Percentiles rank a stretch among this genome's conserved stretches.
Evolutionary conservation across 2,329 filamentous ascomycete genomes (phyloP).

Genomic region (Scorias spongiosa): DNA sequence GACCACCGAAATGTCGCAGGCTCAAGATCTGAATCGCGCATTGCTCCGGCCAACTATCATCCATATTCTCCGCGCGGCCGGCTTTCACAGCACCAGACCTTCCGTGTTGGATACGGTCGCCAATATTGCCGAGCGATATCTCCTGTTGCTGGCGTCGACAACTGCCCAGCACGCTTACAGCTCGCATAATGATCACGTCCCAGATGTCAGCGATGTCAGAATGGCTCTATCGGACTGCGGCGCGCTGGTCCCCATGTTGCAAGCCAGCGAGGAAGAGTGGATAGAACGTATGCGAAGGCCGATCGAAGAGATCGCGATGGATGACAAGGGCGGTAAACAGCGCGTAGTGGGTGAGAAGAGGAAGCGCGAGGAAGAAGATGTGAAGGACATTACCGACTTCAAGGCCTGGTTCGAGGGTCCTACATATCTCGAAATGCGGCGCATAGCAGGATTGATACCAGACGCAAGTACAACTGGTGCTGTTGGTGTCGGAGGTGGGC

Average conservation of each 20-base stretch:
- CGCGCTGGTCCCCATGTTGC: constrained; percentile 52
- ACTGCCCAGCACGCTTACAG: constrained; percentile 57
- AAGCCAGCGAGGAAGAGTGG: constrained; percentile 54
- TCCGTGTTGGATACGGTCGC: constrained; percentile 78
- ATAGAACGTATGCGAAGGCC: constrained; percentile 34
- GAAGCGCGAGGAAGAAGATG: constrained; percentile 51
- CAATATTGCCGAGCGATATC: constrained; percentile 70
- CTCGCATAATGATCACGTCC: constrained; percentile 49
- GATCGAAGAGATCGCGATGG: constrained; percentile 26
- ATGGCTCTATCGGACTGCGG: constrained; percentile 74
- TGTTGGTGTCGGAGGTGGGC: constrained; percentile 22
- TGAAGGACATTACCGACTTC: constrained; percentile 62
- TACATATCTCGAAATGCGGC: constrained; percentile 62
- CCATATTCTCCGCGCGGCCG: constrained; percentile 80
- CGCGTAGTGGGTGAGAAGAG: constrained; percentile 24
- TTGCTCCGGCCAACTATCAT: constrained; percentile 76
- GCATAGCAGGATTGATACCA: constrained; percentile 52
- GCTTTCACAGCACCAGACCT: constrained; percentile 70
- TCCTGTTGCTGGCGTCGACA: constrained; percentile 56
- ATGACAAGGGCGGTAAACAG: constrained; percentile 17
- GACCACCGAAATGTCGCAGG: neutral
- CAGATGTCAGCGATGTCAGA: constrained; percentile 62
- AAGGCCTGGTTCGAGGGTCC: constrained; percentile 63
- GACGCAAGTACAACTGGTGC: constrained; percentile 20
- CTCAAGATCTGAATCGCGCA: constrained; percentile 46